Conservation (phyloP, 495 filamentous ascomycete genomes). For the Baudoinia panamericana region DNA sequence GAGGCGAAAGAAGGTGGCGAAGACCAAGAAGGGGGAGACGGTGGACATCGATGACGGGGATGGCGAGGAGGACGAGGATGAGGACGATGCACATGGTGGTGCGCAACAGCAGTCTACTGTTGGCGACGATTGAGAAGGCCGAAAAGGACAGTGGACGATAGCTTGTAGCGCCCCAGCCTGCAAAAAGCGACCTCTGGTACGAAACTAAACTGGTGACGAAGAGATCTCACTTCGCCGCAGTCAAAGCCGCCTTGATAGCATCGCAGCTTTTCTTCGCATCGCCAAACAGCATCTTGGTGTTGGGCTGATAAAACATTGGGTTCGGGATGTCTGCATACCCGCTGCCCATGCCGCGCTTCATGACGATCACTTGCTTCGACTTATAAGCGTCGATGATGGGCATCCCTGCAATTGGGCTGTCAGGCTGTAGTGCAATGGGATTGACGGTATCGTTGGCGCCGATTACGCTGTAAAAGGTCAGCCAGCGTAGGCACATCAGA, state of each 20-base stretch:
- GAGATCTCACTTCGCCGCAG: slow-evolving; percentile 10
- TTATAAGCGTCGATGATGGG: slow-evolving; percentile 79
- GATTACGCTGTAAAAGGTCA: no score
- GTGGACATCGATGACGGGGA: slow-evolving; percentile 10
- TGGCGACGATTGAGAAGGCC: no score
- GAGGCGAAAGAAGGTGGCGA: slow-evolving; percentile 24
- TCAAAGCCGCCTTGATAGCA: slow-evolving; percentile 19
- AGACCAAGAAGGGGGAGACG: slow-evolving; percentile 10
- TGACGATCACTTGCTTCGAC: slow-evolving; percentile 76
- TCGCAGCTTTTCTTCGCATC: slow-evolving; percentile 71
- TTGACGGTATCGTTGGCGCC: slow-evolving; percentile 81
- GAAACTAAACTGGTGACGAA: no score
- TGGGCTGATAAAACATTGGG: slow-evolving; percentile 75
- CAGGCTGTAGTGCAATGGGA: slow-evolving; percentile 65
- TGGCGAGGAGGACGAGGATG: neutral
- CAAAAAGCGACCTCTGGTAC: no score
- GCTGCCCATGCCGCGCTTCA: slow-evolving; percentile 72
- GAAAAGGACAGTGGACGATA: no score
- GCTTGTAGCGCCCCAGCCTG: no score
- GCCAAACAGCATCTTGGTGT: slow-evolving; percentile 73
- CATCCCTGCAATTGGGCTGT: slow-evolving; percentile 71
- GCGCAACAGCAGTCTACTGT: no score
- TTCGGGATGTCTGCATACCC: slow-evolving; percentile 80
- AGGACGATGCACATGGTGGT: neutral
- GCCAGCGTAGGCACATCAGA: no score